phyloP scores from a whole-genome alignment of 2,329 filamentous ascomycete species.

The Aspergillus terreus region DNA sequence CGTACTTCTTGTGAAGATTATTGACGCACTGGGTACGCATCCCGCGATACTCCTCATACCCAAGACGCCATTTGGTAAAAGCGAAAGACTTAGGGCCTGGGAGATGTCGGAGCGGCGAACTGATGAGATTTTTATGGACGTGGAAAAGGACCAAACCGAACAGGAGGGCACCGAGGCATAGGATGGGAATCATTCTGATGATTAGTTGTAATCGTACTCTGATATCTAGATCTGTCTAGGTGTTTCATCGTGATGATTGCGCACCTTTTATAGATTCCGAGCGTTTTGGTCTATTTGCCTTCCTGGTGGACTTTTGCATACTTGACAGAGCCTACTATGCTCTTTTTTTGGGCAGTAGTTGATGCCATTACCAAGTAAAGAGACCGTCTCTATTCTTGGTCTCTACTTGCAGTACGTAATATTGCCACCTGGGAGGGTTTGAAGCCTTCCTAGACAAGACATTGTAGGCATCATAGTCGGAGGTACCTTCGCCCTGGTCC shows the following conservation, averaged over 20 bases:
- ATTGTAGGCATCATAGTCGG: background rate
- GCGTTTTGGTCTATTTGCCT: background rate
- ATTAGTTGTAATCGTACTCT: background rate
- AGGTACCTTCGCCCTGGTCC: too few relatives aligned
- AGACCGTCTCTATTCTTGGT: background rate
- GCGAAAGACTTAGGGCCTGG: slow-evolving; percentile 40
- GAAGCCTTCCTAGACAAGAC: background rate
- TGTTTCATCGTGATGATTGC: background rate
- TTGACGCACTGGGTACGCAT: slow-evolving; percentile 42
- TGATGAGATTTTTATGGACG: background rate
- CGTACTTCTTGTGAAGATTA: slow-evolving; percentile 44
- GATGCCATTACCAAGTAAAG: background rate
- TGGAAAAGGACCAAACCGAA: background rate
- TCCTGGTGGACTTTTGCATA: background rate
- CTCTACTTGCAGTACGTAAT: background rate
- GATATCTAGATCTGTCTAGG: background rate
- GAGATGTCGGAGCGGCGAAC: slow-evolving; percentile 1
- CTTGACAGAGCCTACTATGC: background rate
- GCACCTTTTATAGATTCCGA: background rate
- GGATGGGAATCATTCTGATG: background rate
- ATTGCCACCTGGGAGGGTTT: background rate
- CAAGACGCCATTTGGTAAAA: slow-evolving; percentile 45
- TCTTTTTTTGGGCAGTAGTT: background rate
- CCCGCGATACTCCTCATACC: slow-evolving; percentile 44
- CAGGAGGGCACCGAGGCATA: background rate